Conservation (phyloP, 495 filamentous ascomycete genomes). For the Cercophora sp. region DNA sequence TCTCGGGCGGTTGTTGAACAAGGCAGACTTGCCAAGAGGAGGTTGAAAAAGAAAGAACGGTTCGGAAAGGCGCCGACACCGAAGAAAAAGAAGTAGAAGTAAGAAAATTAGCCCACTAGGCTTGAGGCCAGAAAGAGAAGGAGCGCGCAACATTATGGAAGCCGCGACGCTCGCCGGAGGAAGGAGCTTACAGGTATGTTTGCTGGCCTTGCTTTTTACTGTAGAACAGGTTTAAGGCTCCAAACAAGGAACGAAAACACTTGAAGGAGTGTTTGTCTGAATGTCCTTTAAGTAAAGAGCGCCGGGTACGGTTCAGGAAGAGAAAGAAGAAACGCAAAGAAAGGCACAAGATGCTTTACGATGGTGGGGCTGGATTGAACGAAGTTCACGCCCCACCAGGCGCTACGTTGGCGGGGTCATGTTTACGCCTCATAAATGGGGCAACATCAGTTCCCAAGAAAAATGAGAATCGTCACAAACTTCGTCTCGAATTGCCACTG, state of each 20-base stretch:
- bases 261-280: not conserved
- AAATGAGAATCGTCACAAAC: not conserved
- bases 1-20: too few relatives aligned
- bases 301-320: not conserved
- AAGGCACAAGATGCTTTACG: not conserved
- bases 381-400: not conserved
- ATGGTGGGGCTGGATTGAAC: slow-evolving; percentile 6
- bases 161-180: too few relatives aligned
- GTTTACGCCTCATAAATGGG: slow-evolving; percentile 2
- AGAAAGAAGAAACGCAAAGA: slow-evolving; percentile 1
- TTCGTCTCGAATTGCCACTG: not conserved
- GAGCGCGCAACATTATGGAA: too few relatives aligned
- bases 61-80: too few relatives aligned
- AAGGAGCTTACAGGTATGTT: too few relatives aligned
- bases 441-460: not conserved
- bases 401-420: not conserved
- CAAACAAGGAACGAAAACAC: not conserved
- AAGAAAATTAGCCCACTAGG: too few relatives aligned
- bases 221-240: too few relatives aligned
- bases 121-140: too few relatives aligned
- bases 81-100: too few relatives aligned
- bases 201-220: too few relatives aligned
- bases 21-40: too few relatives aligned
- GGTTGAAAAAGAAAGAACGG: too few relatives aligned
- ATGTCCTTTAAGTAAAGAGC: not conserved